Evolutionary conservation across 805 yeast species (phyloP), one percentile per base, ranked within the genome.

Genomic region (Maudiozyma serrabonitensis): DNA sequence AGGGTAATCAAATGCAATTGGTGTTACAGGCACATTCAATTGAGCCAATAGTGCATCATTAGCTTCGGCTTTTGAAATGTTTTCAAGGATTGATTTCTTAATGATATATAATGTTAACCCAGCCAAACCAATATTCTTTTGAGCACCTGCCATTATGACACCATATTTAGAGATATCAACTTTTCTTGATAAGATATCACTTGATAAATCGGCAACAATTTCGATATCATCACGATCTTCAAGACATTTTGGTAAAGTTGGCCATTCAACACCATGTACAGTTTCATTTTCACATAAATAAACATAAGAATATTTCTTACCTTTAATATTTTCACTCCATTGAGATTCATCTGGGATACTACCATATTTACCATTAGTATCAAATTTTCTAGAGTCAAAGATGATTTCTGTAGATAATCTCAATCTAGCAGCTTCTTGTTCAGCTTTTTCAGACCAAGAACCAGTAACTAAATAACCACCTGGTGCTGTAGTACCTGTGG

Each of bases 261-360:
- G 61, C 72, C 86, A 88, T 69, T 93, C 99, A 50, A 84, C 87
- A 53, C 99, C 99, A 65, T 87, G 80, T 37, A 93, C 98, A 12
- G 99, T 93, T 72, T 93, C 99, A 68, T 93, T 93, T 69, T 93
- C 99, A 71, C 98, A 90, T 61, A 83, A 78, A 68, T 88, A 93
- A 50, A 91, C 79, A 64, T 82, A 93, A 2, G 97, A 88, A 25
- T 89, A 80, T 49, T 84, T 80, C 47, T 61, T 55, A 11, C 58
- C 59, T 32, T 75, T 70, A 45, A 74, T 61, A 46, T 65, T 67
- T 54, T 77, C 77, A 15, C 50, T 49, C 95, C 95, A 89, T 56
- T 79, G 72, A 3, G 75, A 70, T 56, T 76, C 75, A 16, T 73
- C 69, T 32, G 95, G 95, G 57, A 90, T 81, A 32, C 70, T 71